Evolutionary conservation across 2,329 filamentous ascomycete genomes (phyloP).

Genomic region (Raffaelea arxii): DNA sequence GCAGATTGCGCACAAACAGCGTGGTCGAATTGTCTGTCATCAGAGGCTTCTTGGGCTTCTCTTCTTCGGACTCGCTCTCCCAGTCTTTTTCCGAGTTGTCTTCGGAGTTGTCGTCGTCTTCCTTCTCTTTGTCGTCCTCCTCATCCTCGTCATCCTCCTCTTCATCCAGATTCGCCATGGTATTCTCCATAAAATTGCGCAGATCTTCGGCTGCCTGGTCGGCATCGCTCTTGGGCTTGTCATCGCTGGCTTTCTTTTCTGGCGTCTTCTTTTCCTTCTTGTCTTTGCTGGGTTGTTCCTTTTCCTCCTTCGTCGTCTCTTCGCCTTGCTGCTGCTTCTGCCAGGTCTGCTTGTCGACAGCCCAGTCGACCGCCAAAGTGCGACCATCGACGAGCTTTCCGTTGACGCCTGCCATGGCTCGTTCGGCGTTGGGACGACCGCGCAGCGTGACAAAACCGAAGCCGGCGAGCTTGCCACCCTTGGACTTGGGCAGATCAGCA

Average conservation of each 20-base stretch:
- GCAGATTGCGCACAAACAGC: constrained; percentile 87
- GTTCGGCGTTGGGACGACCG: constrained; percentile 83
- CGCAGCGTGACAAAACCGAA: constrained; percentile 90
- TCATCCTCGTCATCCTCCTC: constrained; percentile 41
- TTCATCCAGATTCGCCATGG: constrained; percentile 47
- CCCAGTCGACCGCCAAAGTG: constrained; percentile 89
- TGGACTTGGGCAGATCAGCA: constrained; percentile 71
- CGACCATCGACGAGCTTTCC: constrained; percentile 84
- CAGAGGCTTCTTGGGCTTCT: constrained; percentile 23
- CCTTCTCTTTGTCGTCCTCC: constrained; percentile 33
- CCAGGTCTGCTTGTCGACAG: constrained; percentile 86
- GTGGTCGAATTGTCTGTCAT: constrained; percentile 60
- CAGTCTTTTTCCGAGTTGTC: constrained; percentile 25
- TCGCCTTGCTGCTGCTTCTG: constrained; percentile 47
- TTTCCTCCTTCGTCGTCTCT: constrained; percentile 24
- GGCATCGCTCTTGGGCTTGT: constrained; percentile 19
- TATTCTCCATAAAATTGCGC: constrained; percentile 48
- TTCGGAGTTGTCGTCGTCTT: constrained; percentile 26
- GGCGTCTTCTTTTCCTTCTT: constrained; percentile 22
- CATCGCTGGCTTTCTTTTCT: constrained; percentile 20
- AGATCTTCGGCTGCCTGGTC: constrained; percentile 29
- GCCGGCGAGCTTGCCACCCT: constrained; percentile 60
- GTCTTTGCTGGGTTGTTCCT: constrained; percentile 26
- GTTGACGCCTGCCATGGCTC: constrained; percentile 74
- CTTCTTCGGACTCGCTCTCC: constrained; percentile 17